A percentile compares a stretch with the other conserved stretches of the same genome.
phyloP scores from a whole-genome alignment of 805 yeast species.

The Starmerella potacharoeniae region DNA sequence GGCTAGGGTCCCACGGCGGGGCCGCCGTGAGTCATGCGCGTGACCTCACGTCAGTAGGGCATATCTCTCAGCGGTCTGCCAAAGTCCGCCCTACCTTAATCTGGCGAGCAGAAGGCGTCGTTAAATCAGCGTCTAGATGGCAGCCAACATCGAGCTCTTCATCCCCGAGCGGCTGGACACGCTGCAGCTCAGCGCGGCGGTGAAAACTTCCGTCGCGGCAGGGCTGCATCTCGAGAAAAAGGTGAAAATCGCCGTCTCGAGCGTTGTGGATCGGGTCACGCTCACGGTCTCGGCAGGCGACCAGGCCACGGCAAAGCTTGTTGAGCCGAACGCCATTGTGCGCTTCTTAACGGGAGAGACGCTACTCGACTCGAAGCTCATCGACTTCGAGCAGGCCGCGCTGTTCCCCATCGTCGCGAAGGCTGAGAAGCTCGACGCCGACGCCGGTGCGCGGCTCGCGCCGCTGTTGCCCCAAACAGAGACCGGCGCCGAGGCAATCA shows the following conservation, averaged over 20 bases:
- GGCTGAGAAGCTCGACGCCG: conserved; percentile 20
- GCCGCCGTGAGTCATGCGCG: background rate
- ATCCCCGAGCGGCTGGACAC: conserved; percentile 21
- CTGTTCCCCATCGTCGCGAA: conserved; percentile 21
- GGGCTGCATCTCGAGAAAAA: conserved; percentile 26
- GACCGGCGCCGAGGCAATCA: conserved; percentile 33
- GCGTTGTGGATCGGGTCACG: conserved; percentile 12
- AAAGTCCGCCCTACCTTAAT: background rate
- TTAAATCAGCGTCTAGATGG: background rate
- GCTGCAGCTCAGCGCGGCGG: conserved; percentile 17
- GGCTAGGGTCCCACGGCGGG: background rate
- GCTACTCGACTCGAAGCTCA: conserved; percentile 19
- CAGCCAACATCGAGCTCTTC: conserved; percentile 13
- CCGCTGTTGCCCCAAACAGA: conserved; percentile 24
- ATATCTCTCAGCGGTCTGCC: background rate
- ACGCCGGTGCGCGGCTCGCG: conserved; percentile 18
- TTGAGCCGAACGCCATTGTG: conserved; percentile 45
- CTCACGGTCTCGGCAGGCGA: conserved; percentile 13
- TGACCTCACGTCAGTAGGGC: conserved; percentile 1
- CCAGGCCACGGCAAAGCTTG: conserved; percentile 23
- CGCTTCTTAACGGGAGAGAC: conserved; percentile 30
- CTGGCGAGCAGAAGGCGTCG: background rate
- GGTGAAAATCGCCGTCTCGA: conserved; percentile 23
- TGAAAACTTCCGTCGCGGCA: conserved; percentile 37
- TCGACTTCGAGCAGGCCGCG: conserved; percentile 33